Evolutionary conservation across 2,329 filamentous ascomycete species (phyloP), one percentile per base, ranked within the genome.

Genomic region (Stachybotrys echinatus): DNA sequence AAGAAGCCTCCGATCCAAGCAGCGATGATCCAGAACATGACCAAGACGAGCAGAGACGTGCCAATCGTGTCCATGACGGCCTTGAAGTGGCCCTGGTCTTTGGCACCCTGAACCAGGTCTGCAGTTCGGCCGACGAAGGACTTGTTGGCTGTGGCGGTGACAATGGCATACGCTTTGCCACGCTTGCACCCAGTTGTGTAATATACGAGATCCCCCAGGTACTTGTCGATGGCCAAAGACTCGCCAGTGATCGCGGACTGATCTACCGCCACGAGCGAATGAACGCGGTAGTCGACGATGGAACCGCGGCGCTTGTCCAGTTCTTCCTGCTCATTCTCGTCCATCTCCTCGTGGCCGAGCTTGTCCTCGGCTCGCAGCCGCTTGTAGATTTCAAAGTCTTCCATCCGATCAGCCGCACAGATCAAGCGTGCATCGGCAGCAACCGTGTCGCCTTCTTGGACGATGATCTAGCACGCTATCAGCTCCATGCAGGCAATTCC

Each of bases 1-100:
- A 95, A 95, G 77, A 92, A 95, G 1, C 85, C 88, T n/a, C 87
- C 84, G 54, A 95, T 74, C 90, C 90, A 95, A 70, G 95, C 88
- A 44, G 92, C 70, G 52, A 95, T 75, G 46, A 92, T 81, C 55
- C 89, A 92, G 58, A 90, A 71, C 60, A 94, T 80, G 68, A 95
- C 90, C 45, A 95, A 78, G 53, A 92, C 64, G 54, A 95, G 77
- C 49, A 95, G 78, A 62, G 90, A 77, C 53, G 85, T 89, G 68
- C 89, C 89, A 58, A 95, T 95, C 54, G 84, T 85, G 75, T 94
- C 92, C 50, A 95, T 79, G 14, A 95, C 89, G 71, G 92, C 87
- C 54, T 90, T 95, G 74, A 95, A 95, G 73, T 95, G 90, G 72
- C 90, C 90, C 62, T 79, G 81, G 54, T 86, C 87, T 57, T 78